Evolutionary conservation across 305 asterid genomes (phyloP).

Genomic region (Fraxinus paxiana): DNA sequence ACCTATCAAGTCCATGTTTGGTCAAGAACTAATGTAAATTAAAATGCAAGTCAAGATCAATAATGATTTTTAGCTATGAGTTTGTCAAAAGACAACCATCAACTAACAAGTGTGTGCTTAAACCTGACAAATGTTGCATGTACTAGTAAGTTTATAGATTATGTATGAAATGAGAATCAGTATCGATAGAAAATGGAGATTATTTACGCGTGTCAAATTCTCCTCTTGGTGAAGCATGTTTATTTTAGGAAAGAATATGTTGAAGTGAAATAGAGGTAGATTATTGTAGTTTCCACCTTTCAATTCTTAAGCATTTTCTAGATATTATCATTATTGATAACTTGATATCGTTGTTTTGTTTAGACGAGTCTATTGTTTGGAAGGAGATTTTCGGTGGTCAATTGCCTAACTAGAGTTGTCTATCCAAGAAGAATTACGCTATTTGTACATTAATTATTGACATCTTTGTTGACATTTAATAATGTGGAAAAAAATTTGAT

Average conservation of each 20-base stretch:
- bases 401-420: not conserved
- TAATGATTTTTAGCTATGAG: not conserved
- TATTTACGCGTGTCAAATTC: not conserved
- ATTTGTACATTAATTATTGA: too few relatives aligned
- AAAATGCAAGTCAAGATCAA: not conserved
- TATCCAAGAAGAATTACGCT: not conserved
- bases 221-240: not conserved
- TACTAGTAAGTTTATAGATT: not conserved
- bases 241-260: not conserved
- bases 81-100: not conserved
- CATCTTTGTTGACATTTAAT: too few relatives aligned
- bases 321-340: not conserved
- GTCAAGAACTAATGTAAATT: not conserved
- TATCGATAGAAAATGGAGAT: not conserved
- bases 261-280: not conserved
- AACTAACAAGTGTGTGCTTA: not conserved
- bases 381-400: too few relatives aligned
- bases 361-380: not conserved
- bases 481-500: too few relatives aligned
- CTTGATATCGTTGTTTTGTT: not conserved
- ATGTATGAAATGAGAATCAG: not conserved
- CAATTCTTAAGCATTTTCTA: not conserved
- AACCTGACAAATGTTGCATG: not conserved
- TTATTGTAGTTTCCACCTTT: not conserved
- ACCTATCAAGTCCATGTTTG: not conserved